phyloP scores from a whole-genome alignment of 2,329 filamentous ascomycete genomes.

The Sporothrix brasiliensis region DNA sequence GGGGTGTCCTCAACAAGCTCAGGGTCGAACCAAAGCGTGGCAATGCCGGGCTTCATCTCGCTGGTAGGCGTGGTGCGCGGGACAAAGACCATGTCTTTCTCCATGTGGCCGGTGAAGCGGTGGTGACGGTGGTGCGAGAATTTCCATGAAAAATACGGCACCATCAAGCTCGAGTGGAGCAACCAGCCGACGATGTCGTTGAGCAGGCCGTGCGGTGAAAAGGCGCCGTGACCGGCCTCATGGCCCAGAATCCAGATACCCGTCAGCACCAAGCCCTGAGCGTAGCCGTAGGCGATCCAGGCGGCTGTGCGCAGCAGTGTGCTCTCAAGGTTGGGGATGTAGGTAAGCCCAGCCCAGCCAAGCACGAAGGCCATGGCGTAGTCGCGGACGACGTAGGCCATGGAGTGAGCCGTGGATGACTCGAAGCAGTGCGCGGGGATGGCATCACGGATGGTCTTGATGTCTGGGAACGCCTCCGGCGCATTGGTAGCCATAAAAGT shows the following conservation, averaged over 20 bases:
- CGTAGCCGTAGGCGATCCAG: conserved; percentile 69
- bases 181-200: conserved; percentile 93
- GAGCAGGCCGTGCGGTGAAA: conserved; percentile 84
- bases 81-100: conserved; percentile 98
- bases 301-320: conserved; percentile 65
- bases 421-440: conserved; percentile 98
- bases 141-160: conserved; percentile 99
- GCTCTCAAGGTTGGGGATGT: conserved; percentile 80
- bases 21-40: conserved; percentile 77
- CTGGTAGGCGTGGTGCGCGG: conserved; percentile 79
- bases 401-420: conserved; percentile 73
- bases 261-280: conserved; percentile 91
- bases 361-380: conserved; percentile 69
- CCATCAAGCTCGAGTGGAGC: conserved; percentile 78
- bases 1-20: conserved; percentile 71
- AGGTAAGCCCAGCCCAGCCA: conserved; percentile 88
- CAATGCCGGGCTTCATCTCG: conserved; percentile 90
- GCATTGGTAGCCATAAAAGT: background rate
- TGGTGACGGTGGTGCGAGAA: conserved; percentile 99
- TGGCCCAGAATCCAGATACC: conserved; percentile 96
- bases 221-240: conserved; percentile 96
- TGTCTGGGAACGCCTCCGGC: conserved; percentile 53
- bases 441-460: conserved; percentile 94
- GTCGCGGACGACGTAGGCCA: conserved; percentile 85
- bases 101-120: conserved; percentile 96